A percentile compares a stretch with the other conserved stretches of the same genome.
These are phyloP conservation scores for Trichoderma semiorbis DNA, from an alignment of 2,329 filamentous ascomycete species.

Conservation along the genomic window DNA sequence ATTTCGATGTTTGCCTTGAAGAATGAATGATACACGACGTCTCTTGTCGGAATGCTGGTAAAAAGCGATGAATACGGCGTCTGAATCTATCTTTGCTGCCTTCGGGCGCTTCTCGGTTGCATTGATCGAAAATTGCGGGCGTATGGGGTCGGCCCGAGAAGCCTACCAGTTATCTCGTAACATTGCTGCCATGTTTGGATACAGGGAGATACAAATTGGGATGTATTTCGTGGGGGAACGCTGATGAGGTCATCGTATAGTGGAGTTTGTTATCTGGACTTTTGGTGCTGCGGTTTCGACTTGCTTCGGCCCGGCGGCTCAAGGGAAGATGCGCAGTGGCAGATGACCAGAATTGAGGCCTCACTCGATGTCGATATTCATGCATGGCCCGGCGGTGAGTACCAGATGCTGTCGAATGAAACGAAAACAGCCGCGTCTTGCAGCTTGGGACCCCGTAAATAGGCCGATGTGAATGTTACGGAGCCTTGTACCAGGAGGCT, in stretches of 20 bases:
- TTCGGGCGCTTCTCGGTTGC: neutral
- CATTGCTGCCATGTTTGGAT: neutral
- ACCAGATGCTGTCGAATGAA: neutral
- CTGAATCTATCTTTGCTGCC: neutral
- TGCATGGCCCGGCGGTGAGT: neutral
- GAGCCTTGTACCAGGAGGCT: neutral
- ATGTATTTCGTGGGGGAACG: neutral
- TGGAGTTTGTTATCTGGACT: neutral
- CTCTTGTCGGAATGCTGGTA: neutral
- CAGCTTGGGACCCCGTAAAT: neutral
- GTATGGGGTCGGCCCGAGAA: slow-evolving; percentile 3
- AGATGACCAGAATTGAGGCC: neutral
- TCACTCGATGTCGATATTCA: neutral
- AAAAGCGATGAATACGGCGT: no score
- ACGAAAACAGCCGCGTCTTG: neutral
- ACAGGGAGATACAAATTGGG: neutral
- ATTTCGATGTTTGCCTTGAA: neutral
- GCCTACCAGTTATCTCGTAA: neutral
- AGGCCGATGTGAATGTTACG: neutral
- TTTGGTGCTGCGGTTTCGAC: neutral
- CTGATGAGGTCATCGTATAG: neutral
- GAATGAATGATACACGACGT: neutral
- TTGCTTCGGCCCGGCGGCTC: neutral
- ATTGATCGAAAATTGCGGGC: neutral
- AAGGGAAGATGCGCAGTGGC: neutral